These are phyloP conservation scores for Coemansia reversa DNA, from an alignment of 192 early-diverging fungal species.

Conservation along the genomic window DNA sequence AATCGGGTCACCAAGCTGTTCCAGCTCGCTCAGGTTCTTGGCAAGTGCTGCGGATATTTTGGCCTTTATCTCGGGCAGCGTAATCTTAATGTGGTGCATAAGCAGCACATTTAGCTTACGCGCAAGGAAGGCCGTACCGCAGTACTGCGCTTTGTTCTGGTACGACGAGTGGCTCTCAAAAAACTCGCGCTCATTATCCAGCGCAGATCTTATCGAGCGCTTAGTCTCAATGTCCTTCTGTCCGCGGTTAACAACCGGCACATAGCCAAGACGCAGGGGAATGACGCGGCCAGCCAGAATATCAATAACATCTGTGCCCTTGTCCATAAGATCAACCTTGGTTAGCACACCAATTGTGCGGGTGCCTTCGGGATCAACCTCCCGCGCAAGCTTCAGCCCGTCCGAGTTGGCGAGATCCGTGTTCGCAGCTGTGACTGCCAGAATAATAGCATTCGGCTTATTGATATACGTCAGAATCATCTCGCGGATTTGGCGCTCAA, in stretches of 20 bases:
- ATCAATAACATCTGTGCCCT: conserved; percentile 99
- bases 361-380: conserved; percentile 98
- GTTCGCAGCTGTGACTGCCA: conserved; percentile 97
- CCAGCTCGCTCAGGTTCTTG: conserved; percentile 86
- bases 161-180: conserved; percentile 97
- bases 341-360: conserved; percentile 99
- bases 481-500: conserved; percentile 96
- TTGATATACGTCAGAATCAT: conserved; percentile 98
- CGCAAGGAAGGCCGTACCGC: conserved; percentile 98
- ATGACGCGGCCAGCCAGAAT: conserved; percentile 96
- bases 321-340: conserved; percentile 99
- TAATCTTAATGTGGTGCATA: conserved; percentile 99
- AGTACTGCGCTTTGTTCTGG: conserved; percentile 95
- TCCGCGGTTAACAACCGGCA: conserved; percentile 98
- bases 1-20: conserved; percentile 87
- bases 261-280: conserved; percentile 95
- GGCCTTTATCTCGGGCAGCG: conserved; percentile 97
- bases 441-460: conserved; percentile 97
- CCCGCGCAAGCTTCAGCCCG: conserved; percentile 96
- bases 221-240: conserved; percentile 96
- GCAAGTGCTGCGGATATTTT: conserved; percentile 84
- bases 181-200: conserved; percentile 87
- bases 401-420: conserved; percentile 99
- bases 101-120: conserved; percentile 97
- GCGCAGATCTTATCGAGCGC: conserved; percentile 82